These are phyloP conservation scores for Jackrogersella multiformis DNA, from an alignment of 495 filamentous ascomycete species.

Conservation along the genomic window DNA sequence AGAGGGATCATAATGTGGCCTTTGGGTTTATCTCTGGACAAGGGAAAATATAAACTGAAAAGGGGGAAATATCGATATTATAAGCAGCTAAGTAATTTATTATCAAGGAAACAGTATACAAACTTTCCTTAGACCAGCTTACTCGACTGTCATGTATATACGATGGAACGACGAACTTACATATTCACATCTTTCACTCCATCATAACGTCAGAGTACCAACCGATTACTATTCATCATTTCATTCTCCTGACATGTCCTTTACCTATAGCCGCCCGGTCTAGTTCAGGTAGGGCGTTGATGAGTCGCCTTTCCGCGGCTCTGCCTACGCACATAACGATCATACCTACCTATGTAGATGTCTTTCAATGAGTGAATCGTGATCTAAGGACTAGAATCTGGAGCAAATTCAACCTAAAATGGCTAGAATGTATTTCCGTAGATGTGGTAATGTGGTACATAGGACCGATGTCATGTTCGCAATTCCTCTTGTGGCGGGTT, in stretches of 20 bases:
- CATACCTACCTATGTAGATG: not conserved
- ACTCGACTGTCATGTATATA: too few species aligned
- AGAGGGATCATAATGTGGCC: too few species aligned
- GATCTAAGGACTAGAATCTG: not conserved
- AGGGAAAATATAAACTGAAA: not conserved
- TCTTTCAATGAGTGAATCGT: not conserved
- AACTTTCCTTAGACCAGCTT: too few species aligned
- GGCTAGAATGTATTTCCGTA: not conserved
- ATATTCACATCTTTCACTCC: not conserved
- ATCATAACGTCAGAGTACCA: constrained; percentile 15
- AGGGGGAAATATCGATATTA: not conserved
- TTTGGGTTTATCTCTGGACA: not conserved
- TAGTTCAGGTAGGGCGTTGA: not conserved
- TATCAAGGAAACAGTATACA: not conserved
- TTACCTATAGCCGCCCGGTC: not conserved
- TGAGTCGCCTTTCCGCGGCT: not conserved
- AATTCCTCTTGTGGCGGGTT: not conserved
- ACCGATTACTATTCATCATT: not conserved
- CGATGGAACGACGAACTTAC: too few species aligned
- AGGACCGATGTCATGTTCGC: constrained; percentile 28
- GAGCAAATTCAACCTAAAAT: not conserved
- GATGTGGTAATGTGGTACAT: constrained; percentile 6
- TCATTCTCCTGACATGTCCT: too few species aligned
- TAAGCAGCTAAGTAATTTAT: not conserved
- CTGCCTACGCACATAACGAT: not conserved